Evolutionary conservation across 1,284 basidiomycete genomes (phyloP), one percentile per base, ranked within the genome.

Genomic region (Lignosus rhinocerotis): DNA sequence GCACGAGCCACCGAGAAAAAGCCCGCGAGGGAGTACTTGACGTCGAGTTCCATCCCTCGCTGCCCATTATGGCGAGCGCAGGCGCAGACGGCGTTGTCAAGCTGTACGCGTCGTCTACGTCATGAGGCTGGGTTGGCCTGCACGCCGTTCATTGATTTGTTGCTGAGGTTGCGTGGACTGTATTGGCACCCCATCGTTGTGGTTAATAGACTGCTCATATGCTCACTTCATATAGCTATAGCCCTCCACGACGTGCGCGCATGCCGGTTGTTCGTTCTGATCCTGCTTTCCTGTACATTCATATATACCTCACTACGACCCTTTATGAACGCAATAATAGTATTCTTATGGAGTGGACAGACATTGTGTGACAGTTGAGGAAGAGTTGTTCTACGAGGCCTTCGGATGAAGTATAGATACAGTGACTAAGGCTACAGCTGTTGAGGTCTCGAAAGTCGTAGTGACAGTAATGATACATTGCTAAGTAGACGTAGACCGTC

Each of bases 71-170:
- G 80, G 94, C 91, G 10, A 95, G 92, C 69, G 92, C 93, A 6
- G 96, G 96, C 17, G 94, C 94, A 8, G 96, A 98, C 74, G 94
- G 95, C n/a, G 88, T 94, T 31, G 86, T 98, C 60, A 94, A 95
- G 72, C 79, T 98, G 46, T 98, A 90, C 69, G 87, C 90, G 59
- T 88, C 88, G 73, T 90, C 81, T 56, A 88, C 88, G 66, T 90
- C 88, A 74, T 91, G 80, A 73, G 67, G 43, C 17, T n/a, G 14
- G 38, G 39, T 44, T 12, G 43, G 33, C 33, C 9, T 46, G 42
- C 51, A 41, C 33, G 53, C 43, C 38, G 56, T 43, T 53, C 43
- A 50, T 60, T 47, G 58, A 38, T 47, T 42, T 56, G 50, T 34
- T 52, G 53, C 47, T 36, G 48, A 46, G 57, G 48, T 14, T 45